phyloP scores from a whole-genome alignment of 1,284 basidiomycete genomes.

The Uromyces viciae-fabae region DNA sequence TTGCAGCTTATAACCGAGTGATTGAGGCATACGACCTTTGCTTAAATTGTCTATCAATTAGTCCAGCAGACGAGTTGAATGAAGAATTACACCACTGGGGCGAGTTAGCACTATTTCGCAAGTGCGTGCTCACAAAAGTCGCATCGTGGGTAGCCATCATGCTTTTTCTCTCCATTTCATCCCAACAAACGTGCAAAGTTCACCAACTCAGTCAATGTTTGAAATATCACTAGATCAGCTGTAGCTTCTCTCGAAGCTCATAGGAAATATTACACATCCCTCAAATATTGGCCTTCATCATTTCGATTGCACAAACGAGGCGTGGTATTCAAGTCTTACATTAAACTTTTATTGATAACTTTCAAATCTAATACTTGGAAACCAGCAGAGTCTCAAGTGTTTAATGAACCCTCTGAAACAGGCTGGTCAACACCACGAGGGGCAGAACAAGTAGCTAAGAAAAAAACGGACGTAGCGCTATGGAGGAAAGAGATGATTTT shows the following conservation, averaged over 20 bases:
- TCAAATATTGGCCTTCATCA: slow-evolving; percentile 28
- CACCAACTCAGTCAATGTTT: not conserved
- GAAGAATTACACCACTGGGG: slow-evolving; percentile 37
- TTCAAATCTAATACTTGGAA: slow-evolving; percentile 20
- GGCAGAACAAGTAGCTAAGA: not conserved
- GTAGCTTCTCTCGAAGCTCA: slow-evolving; percentile 26
- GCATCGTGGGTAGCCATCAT: not conserved
- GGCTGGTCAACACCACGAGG: slow-evolving; percentile 10
- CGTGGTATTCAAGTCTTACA: slow-evolving; percentile 32
- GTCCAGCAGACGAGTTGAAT: not conserved
- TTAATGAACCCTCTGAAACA: slow-evolving; percentile 11
- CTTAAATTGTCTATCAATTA: not conserved
- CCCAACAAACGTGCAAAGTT: too few relatives aligned
- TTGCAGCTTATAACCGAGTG: slow-evolving; percentile 25
- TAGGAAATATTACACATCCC: slow-evolving; percentile 7
- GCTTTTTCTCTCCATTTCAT: not conserved
- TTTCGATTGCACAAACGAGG: slow-evolving; percentile 36
- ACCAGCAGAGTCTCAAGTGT: not conserved
- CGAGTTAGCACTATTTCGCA: slow-evolving; percentile 33
- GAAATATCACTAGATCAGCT: slow-evolving; percentile 8
- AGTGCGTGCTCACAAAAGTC: slow-evolving; percentile 4
- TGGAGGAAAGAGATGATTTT: slow-evolving; percentile 25
- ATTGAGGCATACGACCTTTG: slow-evolving; percentile 18
- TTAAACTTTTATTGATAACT: slow-evolving; percentile 26
- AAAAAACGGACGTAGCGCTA: not conserved